phyloP scores from a whole-genome alignment of 129 eudicot genomes.

The Flaveria brownii region DNA sequence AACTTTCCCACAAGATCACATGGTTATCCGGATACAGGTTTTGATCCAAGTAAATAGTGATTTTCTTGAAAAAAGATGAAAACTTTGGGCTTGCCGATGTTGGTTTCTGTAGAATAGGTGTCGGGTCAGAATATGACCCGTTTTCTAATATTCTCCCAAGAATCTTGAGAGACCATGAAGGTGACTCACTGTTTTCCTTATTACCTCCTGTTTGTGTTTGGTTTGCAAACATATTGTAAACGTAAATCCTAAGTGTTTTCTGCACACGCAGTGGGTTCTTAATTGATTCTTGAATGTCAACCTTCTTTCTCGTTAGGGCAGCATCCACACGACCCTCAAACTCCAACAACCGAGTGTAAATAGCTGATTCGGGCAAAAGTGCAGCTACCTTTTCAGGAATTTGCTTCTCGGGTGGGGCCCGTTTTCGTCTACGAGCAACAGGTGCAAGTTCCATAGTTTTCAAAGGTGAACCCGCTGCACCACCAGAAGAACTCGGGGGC shows the following conservation, averaged over 20 bases:
- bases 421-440: slow-evolving; percentile 67
- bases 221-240: slow-evolving; percentile 71
- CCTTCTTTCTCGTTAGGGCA: slow-evolving; percentile 69
- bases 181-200: slow-evolving; percentile 48
- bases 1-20: slow-evolving; percentile 85
- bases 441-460: slow-evolving; percentile 92
- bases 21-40: slow-evolving; percentile 81
- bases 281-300: slow-evolving; percentile 63
- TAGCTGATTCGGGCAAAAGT: slow-evolving; percentile 75
- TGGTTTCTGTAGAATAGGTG: slow-evolving; percentile 29
- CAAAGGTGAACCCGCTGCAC: slow-evolving; percentile 61
- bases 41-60: slow-evolving; percentile 82
- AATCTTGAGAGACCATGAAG: slow-evolving; percentile 88
- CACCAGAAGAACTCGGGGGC: slow-evolving; percentile 61
- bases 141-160: slow-evolving; percentile 73
- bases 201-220: slow-evolving; percentile 43
- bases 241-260: slow-evolving; percentile 65
- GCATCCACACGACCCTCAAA: slow-evolving; percentile 78
- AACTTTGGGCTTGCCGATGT: slow-evolving; percentile 55
- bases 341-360: slow-evolving; percentile 74
- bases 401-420: slow-evolving; percentile 59
- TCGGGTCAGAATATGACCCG: slow-evolving; percentile 44
- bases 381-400: slow-evolving; percentile 79
- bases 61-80: slow-evolving; percentile 83
- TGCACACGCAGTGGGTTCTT: slow-evolving; percentile 59